Evolutionary conservation across 2,329 filamentous ascomycete species (phyloP).

Genomic region (Colletotrichum scovillei): DNA sequence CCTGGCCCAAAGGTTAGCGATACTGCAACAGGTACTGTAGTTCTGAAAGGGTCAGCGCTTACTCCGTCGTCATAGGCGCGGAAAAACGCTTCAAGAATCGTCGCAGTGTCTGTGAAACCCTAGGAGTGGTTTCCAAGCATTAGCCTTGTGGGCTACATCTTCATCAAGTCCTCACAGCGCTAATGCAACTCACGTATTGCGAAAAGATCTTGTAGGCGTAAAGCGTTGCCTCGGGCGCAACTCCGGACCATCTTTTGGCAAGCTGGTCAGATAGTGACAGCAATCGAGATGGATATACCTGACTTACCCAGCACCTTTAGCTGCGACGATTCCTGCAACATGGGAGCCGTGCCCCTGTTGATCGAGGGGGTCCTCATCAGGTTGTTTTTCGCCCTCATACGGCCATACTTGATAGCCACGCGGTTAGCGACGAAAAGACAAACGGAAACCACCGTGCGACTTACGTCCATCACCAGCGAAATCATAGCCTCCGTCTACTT

Average conservation of each 20-base stretch:
- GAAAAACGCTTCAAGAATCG: conserved; percentile 48
- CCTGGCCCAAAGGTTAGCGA: neutral
- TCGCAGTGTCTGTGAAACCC: conserved; percentile 22
- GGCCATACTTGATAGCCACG: conserved; percentile 14
- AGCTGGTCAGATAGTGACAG: neutral
- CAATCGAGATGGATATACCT: no score
- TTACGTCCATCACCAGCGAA: conserved; percentile 40
- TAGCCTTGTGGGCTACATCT: no score
- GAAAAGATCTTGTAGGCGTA: conserved; percentile 45
- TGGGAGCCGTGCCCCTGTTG: conserved; percentile 43
- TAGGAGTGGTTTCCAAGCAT: neutral
- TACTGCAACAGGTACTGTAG: no score
- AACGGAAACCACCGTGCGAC: neutral
- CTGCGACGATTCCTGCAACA: conserved; percentile 46
- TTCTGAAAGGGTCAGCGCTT: neutral
- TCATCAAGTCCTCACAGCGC: no score
- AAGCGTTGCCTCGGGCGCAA: conserved; percentile 44
- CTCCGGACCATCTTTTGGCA: conserved; percentile 36
- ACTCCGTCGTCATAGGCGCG: conserved; percentile 48
- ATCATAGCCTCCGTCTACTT: conserved; percentile 40
- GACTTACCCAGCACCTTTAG: conserved; percentile 36
- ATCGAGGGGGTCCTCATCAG: conserved; percentile 46
- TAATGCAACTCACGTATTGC: neutral
- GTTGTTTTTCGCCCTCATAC: conserved; percentile 38
- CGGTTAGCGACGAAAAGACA: neutral